Evolutionary conservation across 2,329 filamentous ascomycete genomes (phyloP).

Genomic region (Stachybotrys echinatus): DNA sequence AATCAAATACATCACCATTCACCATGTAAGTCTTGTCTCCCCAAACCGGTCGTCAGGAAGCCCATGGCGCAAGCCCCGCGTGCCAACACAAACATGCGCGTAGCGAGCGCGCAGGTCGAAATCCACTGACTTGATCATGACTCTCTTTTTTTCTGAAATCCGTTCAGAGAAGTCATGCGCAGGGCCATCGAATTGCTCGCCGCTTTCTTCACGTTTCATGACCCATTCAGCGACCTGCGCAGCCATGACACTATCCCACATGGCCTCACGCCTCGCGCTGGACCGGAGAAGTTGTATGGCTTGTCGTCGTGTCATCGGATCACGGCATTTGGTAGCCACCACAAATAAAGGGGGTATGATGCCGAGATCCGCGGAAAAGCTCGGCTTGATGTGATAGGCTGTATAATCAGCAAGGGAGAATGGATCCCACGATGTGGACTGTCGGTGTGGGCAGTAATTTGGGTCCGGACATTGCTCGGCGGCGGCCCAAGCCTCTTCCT

Average conservation of each 20-base stretch:
- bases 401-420: conserved; percentile 38
- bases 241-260: conserved; percentile 62
- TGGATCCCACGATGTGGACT: conserved; percentile 19
- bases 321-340: conserved; percentile 61
- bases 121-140: conserved; percentile 52
- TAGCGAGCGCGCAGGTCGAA: conserved; percentile 49
- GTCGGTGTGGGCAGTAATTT: conserved; percentile 34
- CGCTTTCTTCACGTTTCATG: conserved; percentile 48
- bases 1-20: conserved; percentile 3
- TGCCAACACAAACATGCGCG: conserved; percentile 49
- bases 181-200: conserved; percentile 15
- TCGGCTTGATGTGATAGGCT: conserved; percentile 50
- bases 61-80: conserved; percentile 42
- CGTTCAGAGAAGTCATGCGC: neutral
- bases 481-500: conserved; percentile 47
- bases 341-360: conserved; percentile 61
- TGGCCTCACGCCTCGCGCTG: conserved; percentile 58
- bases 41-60: conserved; percentile 41
- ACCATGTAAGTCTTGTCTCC: conserved; percentile 45
- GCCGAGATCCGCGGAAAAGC: conserved; percentile 59
- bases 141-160: conserved; percentile 47
- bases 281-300: conserved; percentile 57
- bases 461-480: conserved; percentile 39
- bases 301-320: conserved; percentile 49
- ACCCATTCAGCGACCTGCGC: conserved; percentile 53